Conservation (phyloP, 2,329 filamentous ascomycete species). For the Hymenoscyphus repandus region DNA sequence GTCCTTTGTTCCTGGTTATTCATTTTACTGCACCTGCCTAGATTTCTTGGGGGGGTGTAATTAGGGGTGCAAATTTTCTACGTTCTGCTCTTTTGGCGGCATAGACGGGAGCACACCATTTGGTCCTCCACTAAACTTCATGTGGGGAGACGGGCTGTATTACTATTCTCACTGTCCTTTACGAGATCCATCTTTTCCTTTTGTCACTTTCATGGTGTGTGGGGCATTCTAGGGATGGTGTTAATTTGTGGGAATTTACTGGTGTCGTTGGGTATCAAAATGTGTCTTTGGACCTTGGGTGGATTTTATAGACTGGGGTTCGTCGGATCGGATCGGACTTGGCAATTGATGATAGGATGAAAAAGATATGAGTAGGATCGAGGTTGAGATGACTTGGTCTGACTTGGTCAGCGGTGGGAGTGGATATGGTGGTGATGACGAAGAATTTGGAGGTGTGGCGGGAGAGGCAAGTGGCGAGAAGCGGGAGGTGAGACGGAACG, state of each 20-base stretch:
- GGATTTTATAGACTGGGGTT: no score
- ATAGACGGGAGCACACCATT: neutral
- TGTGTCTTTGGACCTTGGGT: no score
- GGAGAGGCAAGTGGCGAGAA: no score
- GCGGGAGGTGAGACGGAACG: no score
- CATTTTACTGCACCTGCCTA: neutral
- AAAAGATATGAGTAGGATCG: no score
- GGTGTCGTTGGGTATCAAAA: neutral
- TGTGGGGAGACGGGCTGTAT: neutral
- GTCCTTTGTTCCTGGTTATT: conserved; percentile 4
- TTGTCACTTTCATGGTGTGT: neutral
- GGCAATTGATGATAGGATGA: no score
- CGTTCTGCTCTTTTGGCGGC: neutral
- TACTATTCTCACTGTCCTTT: conserved; percentile 7
- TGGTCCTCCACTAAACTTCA: neutral
- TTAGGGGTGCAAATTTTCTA: neutral
- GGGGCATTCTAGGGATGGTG: neutral
- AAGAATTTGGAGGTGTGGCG: no score
- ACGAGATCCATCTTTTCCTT: neutral
- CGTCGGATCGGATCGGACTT: no score
- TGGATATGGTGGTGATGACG: no score
- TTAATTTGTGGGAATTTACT: neutral
- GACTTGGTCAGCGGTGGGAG: no score
- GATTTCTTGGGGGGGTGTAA: conserved; percentile 4
- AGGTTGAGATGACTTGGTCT: no score